phyloP scores from a whole-genome alignment of 23 red algal species.

The Pyropia haitanensis region DNA sequence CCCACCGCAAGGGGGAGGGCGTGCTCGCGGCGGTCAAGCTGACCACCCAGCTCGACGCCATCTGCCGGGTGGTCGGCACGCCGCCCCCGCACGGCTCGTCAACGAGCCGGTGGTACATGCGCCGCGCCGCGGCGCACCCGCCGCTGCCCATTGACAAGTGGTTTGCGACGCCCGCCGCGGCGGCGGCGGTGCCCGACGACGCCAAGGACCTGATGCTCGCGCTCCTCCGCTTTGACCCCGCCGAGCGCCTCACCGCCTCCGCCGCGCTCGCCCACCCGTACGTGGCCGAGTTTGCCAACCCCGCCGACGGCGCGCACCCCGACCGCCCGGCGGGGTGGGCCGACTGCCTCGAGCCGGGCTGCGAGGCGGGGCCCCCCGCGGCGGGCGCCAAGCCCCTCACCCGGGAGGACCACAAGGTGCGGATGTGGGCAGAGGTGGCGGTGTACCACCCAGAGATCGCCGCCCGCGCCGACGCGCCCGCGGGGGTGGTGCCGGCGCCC shows the following conservation, averaged over 20 bases:
- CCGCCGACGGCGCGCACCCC: not conserved
- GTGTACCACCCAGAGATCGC: no score
- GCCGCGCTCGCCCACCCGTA: constrained; percentile 72
- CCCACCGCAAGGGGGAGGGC: constrained; percentile 29
- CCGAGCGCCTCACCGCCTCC: constrained; percentile 43
- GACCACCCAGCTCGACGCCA: constrained; percentile 54
- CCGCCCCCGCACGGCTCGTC: constrained; percentile 26
- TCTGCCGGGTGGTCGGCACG: constrained; percentile 57
- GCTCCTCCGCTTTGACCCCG: constrained; percentile 69
- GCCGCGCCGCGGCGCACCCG: constrained; percentile 15
- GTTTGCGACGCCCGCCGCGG: constrained; percentile 18
- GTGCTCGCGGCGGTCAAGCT: constrained; percentile 8
- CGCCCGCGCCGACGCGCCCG: no score
- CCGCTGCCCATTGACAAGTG: constrained; percentile 11
- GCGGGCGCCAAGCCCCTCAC: no score
- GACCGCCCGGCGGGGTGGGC: no score
- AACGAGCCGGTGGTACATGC: constrained; percentile 15
- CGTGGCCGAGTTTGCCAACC: constrained; percentile 44
- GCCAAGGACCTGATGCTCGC: constrained; percentile 67
- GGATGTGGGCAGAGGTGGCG: no score
- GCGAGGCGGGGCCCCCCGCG: no score
- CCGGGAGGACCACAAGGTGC: no score
- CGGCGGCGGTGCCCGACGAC: constrained; percentile 19
- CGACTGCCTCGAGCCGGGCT: no score
- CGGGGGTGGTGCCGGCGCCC: no score